Conservation (phyloP, 169 alveolate genomes). For the Besnoitia besnoiti region DNA sequence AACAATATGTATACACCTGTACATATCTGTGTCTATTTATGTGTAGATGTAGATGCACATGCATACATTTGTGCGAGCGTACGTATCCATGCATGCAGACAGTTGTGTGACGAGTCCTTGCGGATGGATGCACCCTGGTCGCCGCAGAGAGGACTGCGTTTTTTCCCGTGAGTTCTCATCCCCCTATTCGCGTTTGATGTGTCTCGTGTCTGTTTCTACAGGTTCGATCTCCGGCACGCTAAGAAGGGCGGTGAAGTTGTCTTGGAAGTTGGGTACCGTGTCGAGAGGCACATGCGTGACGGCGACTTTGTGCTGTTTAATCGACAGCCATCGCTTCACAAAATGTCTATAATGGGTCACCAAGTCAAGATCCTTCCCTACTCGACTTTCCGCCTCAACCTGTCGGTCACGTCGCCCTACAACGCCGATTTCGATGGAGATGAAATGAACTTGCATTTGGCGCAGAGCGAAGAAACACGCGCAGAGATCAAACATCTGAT, state of each 20-base stretch:
- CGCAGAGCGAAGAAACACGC: constrained; percentile 97
- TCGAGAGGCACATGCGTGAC: constrained; percentile 98
- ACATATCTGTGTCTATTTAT: not conserved
- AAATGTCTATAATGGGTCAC: constrained; percentile 99
- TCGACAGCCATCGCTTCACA: constrained; percentile 99
- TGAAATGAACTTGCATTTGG: constrained; percentile 99
- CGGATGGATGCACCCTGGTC: not conserved
- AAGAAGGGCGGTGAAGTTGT: constrained; percentile 86
- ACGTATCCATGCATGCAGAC: too few species aligned
- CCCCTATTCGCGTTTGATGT: too few species aligned
- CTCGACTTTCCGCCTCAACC: constrained; percentile 98
- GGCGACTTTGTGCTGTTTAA: constrained; percentile 99
- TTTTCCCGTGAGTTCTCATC: too few species aligned
- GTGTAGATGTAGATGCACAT: too few species aligned
- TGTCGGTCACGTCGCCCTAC: constrained; percentile 99
- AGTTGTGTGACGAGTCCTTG: too few species aligned
- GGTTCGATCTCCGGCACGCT: constrained; percentile 74
- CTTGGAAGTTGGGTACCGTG: constrained; percentile 95
- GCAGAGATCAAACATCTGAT: constrained; percentile 98
- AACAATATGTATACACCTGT: not conserved
- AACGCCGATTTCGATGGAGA: constrained; percentile 99
- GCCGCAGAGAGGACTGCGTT: too few species aligned
- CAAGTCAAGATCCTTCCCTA: constrained; percentile 95
- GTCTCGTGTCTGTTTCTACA: not conserved
- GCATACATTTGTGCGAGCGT: too few species aligned